phyloP scores from a whole-genome alignment of 768 basidiomycete species.

The Guyanaporus albipodus region DNA sequence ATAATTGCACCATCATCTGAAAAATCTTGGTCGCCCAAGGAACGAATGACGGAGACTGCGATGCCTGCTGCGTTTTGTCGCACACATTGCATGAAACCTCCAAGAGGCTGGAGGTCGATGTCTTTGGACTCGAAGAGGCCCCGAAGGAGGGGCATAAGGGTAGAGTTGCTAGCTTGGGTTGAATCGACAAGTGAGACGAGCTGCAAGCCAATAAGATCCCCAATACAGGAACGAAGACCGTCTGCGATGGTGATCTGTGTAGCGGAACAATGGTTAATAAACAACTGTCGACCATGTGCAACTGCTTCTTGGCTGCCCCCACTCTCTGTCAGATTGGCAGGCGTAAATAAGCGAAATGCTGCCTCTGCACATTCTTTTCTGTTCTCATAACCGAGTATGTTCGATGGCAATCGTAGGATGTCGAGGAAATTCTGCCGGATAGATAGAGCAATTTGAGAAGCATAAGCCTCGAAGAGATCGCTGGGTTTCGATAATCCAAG shows the following conservation, averaged over 20 bases:
- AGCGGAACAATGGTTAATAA: slow-evolving; percentile 60
- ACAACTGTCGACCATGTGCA: slow-evolving; percentile 42
- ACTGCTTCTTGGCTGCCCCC: slow-evolving; percentile 27
- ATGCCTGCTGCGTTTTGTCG: slow-evolving; percentile 52
- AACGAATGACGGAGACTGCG: slow-evolving; percentile 53
- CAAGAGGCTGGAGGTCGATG: slow-evolving; percentile 27
- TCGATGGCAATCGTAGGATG: slow-evolving; percentile 59
- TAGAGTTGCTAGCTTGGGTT: slow-evolving; percentile 14
- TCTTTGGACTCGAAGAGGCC: slow-evolving; percentile 34
- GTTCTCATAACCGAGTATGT: slow-evolving; percentile 71
- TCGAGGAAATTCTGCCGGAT: slow-evolving; percentile 50
- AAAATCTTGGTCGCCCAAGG: slow-evolving; percentile 66
- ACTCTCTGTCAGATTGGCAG: slow-evolving; percentile 55
- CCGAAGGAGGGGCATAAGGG: slow-evolving; percentile 31
- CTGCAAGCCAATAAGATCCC: slow-evolving; percentile 63
- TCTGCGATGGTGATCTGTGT: slow-evolving; percentile 45
- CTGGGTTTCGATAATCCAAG: slow-evolving; percentile 62
- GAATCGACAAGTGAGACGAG: slow-evolving; percentile 47
- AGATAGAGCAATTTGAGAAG: slow-evolving; percentile 69
- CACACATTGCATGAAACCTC: slow-evolving; percentile 36
- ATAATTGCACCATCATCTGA: slow-evolving; percentile 48
- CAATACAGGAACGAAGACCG: slow-evolving; percentile 60
- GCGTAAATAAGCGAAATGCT: slow-evolving; percentile 63
- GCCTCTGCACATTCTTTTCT: slow-evolving; percentile 63
- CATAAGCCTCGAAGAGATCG: slow-evolving; percentile 73